Evolutionary conservation across 805 yeast species (phyloP), one percentile per base, ranked within the genome.

Genomic region (Saccharomycopsis schoenii): DNA sequence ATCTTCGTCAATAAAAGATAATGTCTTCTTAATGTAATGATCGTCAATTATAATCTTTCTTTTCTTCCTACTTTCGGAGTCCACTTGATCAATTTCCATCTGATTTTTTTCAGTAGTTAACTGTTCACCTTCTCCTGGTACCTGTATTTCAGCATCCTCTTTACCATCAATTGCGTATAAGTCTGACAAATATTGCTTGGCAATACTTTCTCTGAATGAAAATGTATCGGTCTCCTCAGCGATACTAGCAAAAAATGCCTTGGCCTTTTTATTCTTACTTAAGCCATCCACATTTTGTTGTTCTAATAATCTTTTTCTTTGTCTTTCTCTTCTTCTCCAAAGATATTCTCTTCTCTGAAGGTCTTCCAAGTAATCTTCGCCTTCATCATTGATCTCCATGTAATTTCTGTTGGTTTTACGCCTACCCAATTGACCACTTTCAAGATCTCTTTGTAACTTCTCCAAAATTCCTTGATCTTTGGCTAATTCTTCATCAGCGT

Each of bases 381-480:
- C 94, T 65, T 85, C 93, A 64, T 85, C 91, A 63, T 87, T 94
- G 64, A 86, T 72, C 66, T 86, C 92, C 19, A 86, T 73, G 59
- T 82, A 86, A 58, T 79, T 76, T 2, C 81, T 80, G 54, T 77
- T 81, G 3, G 76, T 77, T 36, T 79, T 75, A 60, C 83, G 73
- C 66, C 81, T 86, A 17, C 86, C 77, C 67, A 88, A 81, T 24
- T 83, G 83, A 65, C 91, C 94, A 59, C 83, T 84, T 66, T 86
- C 84, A 60, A 89, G 74, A 70, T 88, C 96, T 61, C 83, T 83
- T 62, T 83, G 77, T 61, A 88, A 82, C 70, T 79, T 85, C 68
- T 83, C 84, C 58, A 89, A 81, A 73, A 83, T 78, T 62, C 78
- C 77, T 60, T 82, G 78, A 71, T 89, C 96, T 47, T 80, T 77